phyloP scores from a whole-genome alignment of 352 stramenopile species.

The Pythium dissimile region DNA sequence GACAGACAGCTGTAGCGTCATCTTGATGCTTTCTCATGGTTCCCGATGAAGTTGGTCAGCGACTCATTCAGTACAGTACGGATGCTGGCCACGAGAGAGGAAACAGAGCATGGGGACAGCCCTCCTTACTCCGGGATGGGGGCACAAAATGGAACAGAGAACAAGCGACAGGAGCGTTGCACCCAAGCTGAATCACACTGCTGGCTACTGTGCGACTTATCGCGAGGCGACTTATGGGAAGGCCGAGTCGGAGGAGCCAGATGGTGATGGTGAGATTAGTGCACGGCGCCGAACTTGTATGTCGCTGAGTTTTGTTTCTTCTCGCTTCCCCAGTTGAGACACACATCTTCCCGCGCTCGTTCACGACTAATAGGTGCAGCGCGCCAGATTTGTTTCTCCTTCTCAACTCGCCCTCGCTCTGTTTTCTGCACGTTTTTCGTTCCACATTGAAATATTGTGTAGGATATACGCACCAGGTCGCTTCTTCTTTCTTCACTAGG shows the following conservation, averaged over 20 bases:
- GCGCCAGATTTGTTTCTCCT: too few species aligned
- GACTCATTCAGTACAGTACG: neutral
- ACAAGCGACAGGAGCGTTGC: too few species aligned
- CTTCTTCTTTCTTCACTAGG: too few species aligned
- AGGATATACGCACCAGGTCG: too few species aligned
- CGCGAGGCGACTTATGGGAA: neutral
- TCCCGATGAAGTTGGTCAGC: neutral
- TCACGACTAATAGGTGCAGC: constrained; percentile 1
- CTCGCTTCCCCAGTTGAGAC: too few species aligned
- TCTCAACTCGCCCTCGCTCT: too few species aligned
- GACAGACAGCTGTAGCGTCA: neutral
- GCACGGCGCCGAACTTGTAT: neutral
- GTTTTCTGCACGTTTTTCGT: too few species aligned
- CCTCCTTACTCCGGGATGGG: too few species aligned
- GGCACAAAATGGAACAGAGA: too few species aligned
- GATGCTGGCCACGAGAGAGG: constrained; percentile 1
- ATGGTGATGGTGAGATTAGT: neutral
- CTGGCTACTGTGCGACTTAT: neutral
- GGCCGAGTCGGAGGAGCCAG: neutral
- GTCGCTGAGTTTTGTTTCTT: neutral
- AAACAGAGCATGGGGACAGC: neutral
- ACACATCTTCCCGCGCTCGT: neutral
- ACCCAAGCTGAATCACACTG: too few species aligned
- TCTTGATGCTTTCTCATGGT: neutral
- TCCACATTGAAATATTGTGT: too few species aligned